Evolutionary conservation across 106 monocot species (phyloP), one percentile per base, ranked within the genome.

Genomic region (Dendrobium nobile): DNA sequence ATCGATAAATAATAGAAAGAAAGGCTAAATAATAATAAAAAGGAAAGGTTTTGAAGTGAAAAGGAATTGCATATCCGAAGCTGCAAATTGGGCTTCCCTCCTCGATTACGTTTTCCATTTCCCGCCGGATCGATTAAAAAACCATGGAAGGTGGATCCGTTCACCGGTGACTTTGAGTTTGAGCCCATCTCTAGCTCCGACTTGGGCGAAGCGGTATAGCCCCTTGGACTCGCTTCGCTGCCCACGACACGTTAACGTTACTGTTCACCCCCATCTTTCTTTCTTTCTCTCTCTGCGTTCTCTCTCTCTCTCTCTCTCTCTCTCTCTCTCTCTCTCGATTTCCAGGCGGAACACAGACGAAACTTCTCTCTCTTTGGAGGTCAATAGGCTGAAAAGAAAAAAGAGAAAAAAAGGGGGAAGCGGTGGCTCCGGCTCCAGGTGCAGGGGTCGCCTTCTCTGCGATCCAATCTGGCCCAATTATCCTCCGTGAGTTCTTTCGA

Each of bases 121-220:
- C 82, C 82, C 82, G 82, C 82, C 77, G 5, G 76, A 76, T 74
- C 42, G 43, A 47, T n/a, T 43, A 70, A 17, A 19, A 67, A 18
- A 56, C 44, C 65, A 42, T 45, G 67, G 79, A 42, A 55, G 67
- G 44, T 44, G 42, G 26, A 79, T 80, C 72, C 72, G 48, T 51
- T 27, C 31, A 67, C 33, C 51, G 80, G 7, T 45, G 48, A 24
- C 72, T 26, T 67, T 65, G 47, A 79, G 67, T 10, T 27, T 41
- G 48, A 51, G 45, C n/a, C 76, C 74, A 74, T 74, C 41, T 75
- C 74, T 76, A 43, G 45, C 8, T 47, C 68, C 42, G 26, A 37
- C 6, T 24, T 44, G 27, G 59, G 41, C 59, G 61, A 41, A 41
- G 51, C 13, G 51, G 15, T 4, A 61, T 31, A 48, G 28, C 19